These are phyloP conservation scores for Capsella rubella DNA, from an alignment of 441 rosid species.

Conservation along the genomic window DNA sequence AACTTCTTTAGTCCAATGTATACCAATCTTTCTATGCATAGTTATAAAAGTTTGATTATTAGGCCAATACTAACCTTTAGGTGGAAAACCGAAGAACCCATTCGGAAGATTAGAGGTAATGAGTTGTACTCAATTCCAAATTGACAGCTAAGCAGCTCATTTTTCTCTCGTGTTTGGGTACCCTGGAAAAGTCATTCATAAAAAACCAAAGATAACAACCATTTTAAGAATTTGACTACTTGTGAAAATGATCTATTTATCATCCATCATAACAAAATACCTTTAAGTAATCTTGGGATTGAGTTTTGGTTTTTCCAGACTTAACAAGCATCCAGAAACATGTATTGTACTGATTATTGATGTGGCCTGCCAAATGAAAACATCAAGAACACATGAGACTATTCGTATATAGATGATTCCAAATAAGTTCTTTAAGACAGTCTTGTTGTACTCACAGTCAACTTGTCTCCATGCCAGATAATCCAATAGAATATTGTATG, in stretches of 20 bases:
- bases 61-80: constrained; percentile 47
- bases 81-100: constrained; percentile 75
- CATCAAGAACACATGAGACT: constrained; percentile 13
- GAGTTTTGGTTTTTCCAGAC: constrained; percentile 78
- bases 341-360: constrained; percentile 91
- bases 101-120: constrained; percentile 72
- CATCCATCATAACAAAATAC: constrained; percentile 41
- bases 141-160: constrained; percentile 62
- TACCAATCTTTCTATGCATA: not conserved
- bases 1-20: not conserved
- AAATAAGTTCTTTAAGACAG: constrained; percentile 1
- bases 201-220: constrained; percentile 22
- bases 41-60: not conserved
- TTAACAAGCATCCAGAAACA: constrained; percentile 94
- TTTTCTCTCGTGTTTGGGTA: constrained; percentile 83
- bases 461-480: constrained; percentile 98
- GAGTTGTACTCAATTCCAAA: constrained; percentile 71
- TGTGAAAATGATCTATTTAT: not conserved
- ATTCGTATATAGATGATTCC: not conserved
- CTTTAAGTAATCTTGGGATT: constrained; percentile 77
- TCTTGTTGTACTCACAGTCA: constrained; percentile 76
- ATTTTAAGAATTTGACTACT: constrained; percentile 7
- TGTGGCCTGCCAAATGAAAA: constrained; percentile 70
- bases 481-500: constrained; percentile 74
- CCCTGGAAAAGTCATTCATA: constrained; percentile 55